Evolutionary conservation across 768 basidiomycete genomes (phyloP).

Genomic region (Lenzites betulinus): DNA sequence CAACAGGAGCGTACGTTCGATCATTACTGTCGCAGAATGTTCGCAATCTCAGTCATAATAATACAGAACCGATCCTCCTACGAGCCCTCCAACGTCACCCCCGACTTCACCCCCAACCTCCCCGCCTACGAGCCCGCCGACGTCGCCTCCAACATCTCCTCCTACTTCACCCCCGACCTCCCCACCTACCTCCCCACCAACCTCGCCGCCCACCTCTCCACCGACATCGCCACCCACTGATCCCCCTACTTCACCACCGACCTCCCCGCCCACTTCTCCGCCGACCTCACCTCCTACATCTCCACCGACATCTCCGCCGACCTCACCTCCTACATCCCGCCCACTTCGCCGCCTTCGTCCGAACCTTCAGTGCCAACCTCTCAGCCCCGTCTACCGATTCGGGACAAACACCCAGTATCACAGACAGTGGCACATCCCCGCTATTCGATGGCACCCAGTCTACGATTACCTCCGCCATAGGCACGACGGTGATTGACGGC

Average conservation of each 20-base stretch:
- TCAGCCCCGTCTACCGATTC: neutral
- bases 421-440: neutral
- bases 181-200: neutral
- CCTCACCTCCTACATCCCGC: slow-evolving; percentile 6
- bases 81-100: neutral
- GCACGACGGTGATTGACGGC: slow-evolving; percentile 20
- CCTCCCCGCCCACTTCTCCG: neutral
- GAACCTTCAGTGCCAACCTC: neutral
- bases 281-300: slow-evolving; percentile 15
- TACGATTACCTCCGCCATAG: slow-evolving; percentile 22
- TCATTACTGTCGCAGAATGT: too few species aligned
- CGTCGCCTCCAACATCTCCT: neutral
- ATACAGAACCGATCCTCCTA: slow-evolving; percentile 5
- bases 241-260: neutral
- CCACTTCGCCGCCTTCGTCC: neutral
- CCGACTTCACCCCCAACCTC: neutral
- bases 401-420: neutral
- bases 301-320: slow-evolving; percentile 8
- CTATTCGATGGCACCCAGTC: slow-evolving; percentile 2
- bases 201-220: neutral
- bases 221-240: slow-evolving; percentile 2
- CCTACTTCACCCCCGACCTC: neutral
- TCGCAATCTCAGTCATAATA: neutral
- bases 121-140: neutral
- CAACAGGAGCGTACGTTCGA: neutral